phyloP scores from a whole-genome alignment of 148 eudicot genomes.

The Vaccinium myrtillus region DNA sequence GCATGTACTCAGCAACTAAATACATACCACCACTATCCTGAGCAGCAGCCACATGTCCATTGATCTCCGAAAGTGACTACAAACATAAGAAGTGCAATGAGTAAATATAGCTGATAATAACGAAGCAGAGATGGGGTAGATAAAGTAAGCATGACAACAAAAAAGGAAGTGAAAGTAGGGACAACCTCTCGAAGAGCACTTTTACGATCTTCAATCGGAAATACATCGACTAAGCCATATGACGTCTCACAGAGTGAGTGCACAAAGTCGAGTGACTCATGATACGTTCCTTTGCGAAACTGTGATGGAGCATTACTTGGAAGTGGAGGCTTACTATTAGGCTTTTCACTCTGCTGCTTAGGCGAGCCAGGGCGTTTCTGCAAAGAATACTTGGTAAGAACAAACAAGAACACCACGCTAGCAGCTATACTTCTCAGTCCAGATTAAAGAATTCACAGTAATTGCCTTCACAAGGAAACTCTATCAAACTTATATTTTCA shows the following conservation, averaged over 20 bases:
- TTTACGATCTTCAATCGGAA: constrained; percentile 95
- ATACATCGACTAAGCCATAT: constrained; percentile 90
- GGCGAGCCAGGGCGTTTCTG: constrained; percentile 76
- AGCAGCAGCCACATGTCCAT: constrained; percentile 67
- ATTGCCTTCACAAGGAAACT: not conserved
- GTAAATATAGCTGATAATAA: not conserved
- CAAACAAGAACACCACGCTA: constrained; percentile 7
- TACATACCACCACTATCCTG: constrained; percentile 86
- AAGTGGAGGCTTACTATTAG: constrained; percentile 78
- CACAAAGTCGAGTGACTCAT: constrained; percentile 93
- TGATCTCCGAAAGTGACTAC: constrained; percentile 95
- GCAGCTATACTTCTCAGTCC: not conserved
- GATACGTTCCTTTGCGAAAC: constrained; percentile 93
- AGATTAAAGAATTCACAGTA: not conserved
- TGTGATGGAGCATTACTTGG: constrained; percentile 66
- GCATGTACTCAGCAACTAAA: constrained; percentile 1
- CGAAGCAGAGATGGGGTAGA: not conserved
- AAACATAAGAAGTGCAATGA: constrained; percentile 34
- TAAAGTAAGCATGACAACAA: not conserved
- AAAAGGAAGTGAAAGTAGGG: constrained; percentile 11
- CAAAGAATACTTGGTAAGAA: constrained; percentile 20
- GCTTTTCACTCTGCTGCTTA: constrained; percentile 52
- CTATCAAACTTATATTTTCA: too few species aligned
- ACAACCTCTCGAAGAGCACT: constrained; percentile 89
- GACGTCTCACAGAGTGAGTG: constrained; percentile 92